phyloP scores from a whole-genome alignment of 169 alveolate genomes.

The Plasmodium ovale region DNA sequence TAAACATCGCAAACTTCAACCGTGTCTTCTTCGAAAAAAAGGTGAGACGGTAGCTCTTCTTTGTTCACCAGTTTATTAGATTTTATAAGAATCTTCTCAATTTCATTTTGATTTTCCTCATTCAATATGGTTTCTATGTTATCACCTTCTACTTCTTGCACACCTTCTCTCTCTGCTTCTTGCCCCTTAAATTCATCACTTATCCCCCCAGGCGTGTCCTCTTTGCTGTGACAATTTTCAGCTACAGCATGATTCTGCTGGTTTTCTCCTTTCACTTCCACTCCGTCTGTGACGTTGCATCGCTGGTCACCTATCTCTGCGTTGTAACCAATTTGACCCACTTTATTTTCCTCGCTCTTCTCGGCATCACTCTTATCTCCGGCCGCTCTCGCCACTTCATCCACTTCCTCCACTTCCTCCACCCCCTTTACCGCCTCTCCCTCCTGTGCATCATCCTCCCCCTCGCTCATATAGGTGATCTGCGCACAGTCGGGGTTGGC shows the following conservation, averaged over 20 bases:
- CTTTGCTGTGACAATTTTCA: neutral
- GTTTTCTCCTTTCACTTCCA: neutral
- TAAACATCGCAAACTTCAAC: constrained; percentile 6
- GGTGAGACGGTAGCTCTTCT: constrained; percentile 30
- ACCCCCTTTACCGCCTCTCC: no score
- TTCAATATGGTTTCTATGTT: constrained; percentile 5
- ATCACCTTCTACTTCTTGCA: constrained; percentile 2
- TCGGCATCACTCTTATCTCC: neutral
- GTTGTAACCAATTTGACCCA: neutral
- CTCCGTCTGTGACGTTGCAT: no score
- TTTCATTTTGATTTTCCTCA: constrained; percentile 40
- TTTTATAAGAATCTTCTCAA: constrained; percentile 29
- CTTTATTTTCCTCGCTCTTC: neutral
- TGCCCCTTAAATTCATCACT: no score
- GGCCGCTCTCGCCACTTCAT: neutral
- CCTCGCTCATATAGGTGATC: constrained; percentile 67
- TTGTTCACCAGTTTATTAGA: constrained; percentile 22
- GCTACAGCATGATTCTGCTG: neutral
- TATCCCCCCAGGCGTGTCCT: no score
- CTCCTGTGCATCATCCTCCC: no score
- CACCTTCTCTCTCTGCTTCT: no score
- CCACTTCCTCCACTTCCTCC: constrained; percentile 1
- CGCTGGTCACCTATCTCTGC: no score
- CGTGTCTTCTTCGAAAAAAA: constrained; percentile 31
- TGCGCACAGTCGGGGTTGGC: neutral